phyloP scores from a whole-genome alignment of 495 filamentous ascomycete species.

The Aspergillus taichungensis region DNA sequence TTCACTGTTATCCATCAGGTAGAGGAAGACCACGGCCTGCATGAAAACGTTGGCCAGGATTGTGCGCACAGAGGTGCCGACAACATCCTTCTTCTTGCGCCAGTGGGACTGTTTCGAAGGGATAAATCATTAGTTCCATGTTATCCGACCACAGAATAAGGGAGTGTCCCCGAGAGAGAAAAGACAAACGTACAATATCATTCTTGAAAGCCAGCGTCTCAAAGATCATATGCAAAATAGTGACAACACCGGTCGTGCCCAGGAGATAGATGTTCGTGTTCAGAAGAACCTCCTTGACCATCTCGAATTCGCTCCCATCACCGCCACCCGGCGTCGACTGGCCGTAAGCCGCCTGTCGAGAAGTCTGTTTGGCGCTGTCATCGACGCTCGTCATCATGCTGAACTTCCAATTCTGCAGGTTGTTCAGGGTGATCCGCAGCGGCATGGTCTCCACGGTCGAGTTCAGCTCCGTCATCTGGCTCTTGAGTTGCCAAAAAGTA shows the following conservation, averaged over 20 bases:
- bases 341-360: constrained; percentile 60
- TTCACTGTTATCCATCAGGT: constrained; percentile 95
- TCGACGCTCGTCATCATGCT: constrained; percentile 75
- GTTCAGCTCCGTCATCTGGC: constrained; percentile 87
- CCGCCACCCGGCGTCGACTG: constrained; percentile 54
- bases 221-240: constrained; percentile 86
- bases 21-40: constrained; percentile 93
- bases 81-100: constrained; percentile 98
- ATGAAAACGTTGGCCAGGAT: constrained; percentile 98
- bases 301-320: constrained; percentile 81
- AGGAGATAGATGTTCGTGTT: constrained; percentile 93
- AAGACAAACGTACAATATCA: constrained; percentile 57
- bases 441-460: constrained; percentile 80
- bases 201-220: constrained; percentile 95
- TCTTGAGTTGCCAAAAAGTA: constrained; percentile 91
- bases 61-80: constrained; percentile 89
- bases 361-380: constrained; percentile 72
- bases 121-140: constrained; percentile 11
- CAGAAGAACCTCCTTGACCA: constrained; percentile 87
- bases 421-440: constrained; percentile 74
- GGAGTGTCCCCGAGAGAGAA: not conserved
- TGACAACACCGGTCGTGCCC: constrained; percentile 72
- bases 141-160: not conserved
- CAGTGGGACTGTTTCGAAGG: constrained; percentile 57
- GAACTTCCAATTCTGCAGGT: constrained; percentile 87